These are phyloP conservation scores for Graphiopsis chlorocephala DNA, from an alignment of 2,329 filamentous ascomycete genomes.

Conservation along the genomic window DNA sequence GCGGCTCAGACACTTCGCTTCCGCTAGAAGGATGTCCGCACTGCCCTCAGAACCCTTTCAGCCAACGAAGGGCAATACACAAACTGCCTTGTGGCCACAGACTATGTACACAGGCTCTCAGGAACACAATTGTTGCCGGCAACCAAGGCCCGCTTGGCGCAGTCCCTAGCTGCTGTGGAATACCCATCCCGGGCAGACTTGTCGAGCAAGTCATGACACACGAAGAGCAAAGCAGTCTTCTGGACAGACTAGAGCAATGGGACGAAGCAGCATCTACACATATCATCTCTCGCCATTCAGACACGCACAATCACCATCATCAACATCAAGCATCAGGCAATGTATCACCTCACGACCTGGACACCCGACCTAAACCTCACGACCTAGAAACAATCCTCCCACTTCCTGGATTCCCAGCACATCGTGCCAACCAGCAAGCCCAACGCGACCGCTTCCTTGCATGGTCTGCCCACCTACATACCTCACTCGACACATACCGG, in stretches of 20 bases:
- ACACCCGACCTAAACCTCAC: constrained; percentile 17
- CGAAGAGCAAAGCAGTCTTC: constrained; percentile 37
- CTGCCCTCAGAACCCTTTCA: constrained; percentile 29
- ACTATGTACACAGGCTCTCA: constrained; percentile 34
- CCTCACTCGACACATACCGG: constrained; percentile 23
- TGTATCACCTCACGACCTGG: constrained; percentile 3
- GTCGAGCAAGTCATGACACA: constrained; percentile 39
- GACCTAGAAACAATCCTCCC: constrained; percentile 24
- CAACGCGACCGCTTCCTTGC: constrained; percentile 31
- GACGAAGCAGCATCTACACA: constrained; percentile 27
- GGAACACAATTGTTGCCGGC: constrained; percentile 34
- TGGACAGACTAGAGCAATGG: constrained; percentile 33
- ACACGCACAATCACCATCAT: not conserved
- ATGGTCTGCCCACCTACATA: constrained; percentile 27
- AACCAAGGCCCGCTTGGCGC: constrained; percentile 30
- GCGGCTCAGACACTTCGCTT: constrained; percentile 26
- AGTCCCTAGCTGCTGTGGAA: constrained; percentile 42
- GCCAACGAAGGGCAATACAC: constrained; percentile 31
- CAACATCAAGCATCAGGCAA: constrained; percentile 2
- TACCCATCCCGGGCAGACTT: constrained; percentile 39
- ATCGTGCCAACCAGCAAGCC: constrained; percentile 27
- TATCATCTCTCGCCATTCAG: not conserved
- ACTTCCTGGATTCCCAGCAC: constrained; percentile 27
- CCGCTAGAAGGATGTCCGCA: constrained; percentile 30
- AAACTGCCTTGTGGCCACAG: constrained; percentile 35